Conservation (phyloP, 306 rosid genomes). For the Vigna reflexopilosa region DNA sequence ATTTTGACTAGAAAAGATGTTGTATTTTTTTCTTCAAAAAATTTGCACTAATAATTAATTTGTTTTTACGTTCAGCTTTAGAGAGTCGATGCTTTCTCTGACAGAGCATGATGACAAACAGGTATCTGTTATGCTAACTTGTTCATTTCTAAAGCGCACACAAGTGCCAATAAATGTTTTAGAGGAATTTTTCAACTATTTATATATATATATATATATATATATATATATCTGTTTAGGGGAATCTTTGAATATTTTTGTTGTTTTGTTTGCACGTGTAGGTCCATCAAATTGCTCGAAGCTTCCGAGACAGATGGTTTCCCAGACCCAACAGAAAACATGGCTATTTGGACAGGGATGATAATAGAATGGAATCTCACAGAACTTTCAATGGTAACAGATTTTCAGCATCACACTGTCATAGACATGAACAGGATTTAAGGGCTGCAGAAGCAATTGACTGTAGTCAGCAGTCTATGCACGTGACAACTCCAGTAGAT, state of each 20-base stretch:
- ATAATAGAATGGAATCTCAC: constrained; percentile 63
- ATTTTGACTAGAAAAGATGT: neutral
- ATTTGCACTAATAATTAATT: constrained; percentile 43
- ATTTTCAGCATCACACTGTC: constrained; percentile 53
- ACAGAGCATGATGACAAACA: constrained; percentile 97
- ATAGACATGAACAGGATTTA: constrained; percentile 68
- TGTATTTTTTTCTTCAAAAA: constrained; percentile 19
- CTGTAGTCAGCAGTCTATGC: constrained; percentile 57
- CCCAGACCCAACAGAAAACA: constrained; percentile 66
- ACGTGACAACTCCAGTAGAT: constrained; percentile 52
- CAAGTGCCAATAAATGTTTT: constrained; percentile 16
- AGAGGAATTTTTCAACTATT: neutral
- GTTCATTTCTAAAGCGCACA: constrained; percentile 14
- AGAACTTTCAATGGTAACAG: constrained; percentile 67
- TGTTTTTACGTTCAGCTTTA: constrained; percentile 76
- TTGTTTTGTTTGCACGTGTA: constrained; percentile 49
- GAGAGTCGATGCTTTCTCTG: constrained; percentile 84
- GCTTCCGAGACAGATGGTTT: constrained; percentile 94
- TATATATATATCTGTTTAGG: constrained; percentile 28
- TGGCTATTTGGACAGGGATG: constrained; percentile 70
- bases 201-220: no score
- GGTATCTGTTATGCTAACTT: constrained; percentile 54
- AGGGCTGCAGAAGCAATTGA: constrained; percentile 71
- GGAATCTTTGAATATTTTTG: constrained; percentile 36
- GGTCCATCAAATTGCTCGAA: constrained; percentile 99